Evolutionary conservation across 371 early-diverging fungal genomes (phyloP), one percentile per base, ranked within the genome.

Genomic region (Mortierella sp.): DNA sequence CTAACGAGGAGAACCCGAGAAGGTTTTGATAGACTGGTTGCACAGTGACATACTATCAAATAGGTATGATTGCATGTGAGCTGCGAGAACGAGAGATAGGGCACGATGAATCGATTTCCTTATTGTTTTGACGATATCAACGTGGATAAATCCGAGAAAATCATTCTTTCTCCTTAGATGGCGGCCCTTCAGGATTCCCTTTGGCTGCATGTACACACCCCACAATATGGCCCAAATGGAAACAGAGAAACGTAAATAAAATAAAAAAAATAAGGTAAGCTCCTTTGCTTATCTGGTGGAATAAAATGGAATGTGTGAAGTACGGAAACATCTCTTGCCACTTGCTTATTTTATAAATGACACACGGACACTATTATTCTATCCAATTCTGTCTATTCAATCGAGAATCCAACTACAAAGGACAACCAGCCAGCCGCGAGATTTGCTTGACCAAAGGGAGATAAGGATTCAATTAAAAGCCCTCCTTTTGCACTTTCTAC

Each of bases 371-470:
- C 28, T 43, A 11, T 32, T 64, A 40, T 39, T 65, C 18, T 30
- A 32, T 5, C 30, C 10, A n/a, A 51, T 51, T 20, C n/a, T n/a
- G 14, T 52, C 70, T 14, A 71, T 64, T 71, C 72, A 71, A 51
- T 71, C 65, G 65, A 59, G 60, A 64, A 71, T 51, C 72, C 60
- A 60, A 64, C 61, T 26, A 32, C 39, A 37, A 57, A 9, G 20
- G 28, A 40, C 30, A 61, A 35, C 43, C 61, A 54, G 24, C 22
- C 51, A 51, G 51, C 51, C 51, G 26, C 4, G n/a, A 5, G 18
- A 12, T 55, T 10, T 26, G 28, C 28, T 55, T 14, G 9, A 55
- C 22, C 51, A n/a, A 28, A 10, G 45, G 28, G 47, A 57, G 57
- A 51, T 64, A 54, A 49, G 64, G 63, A 55, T 55, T 55, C 28